phyloP scores from a whole-genome alignment of 129 eudicot genomes.

The Centella asiatica region DNA sequence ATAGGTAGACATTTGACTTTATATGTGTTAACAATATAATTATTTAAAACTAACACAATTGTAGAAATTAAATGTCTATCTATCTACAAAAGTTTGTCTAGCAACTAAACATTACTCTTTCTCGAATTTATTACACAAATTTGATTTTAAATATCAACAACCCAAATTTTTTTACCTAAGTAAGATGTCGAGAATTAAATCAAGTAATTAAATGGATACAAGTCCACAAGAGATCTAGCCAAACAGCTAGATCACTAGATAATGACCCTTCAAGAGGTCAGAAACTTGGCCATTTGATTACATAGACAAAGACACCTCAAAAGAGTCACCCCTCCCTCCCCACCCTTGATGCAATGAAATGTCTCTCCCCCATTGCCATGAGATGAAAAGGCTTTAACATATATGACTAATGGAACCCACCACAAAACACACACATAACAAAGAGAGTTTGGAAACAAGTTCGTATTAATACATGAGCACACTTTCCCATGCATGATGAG shows the following conservation, averaged over 20 bases:
- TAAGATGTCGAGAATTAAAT: neutral
- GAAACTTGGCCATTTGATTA: constrained; percentile 8
- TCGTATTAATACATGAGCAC: constrained; percentile 35
- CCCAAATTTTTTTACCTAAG: neutral
- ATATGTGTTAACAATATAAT: no score
- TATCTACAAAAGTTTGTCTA: no score
- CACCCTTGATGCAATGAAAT: neutral
- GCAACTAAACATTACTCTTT: no score
- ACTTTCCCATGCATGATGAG: constrained; percentile 42
- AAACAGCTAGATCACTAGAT: constrained; percentile 8
- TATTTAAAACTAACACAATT: no score
- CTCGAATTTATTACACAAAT: no score
- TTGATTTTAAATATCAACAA: no score
- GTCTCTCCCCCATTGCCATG: constrained; percentile 9
- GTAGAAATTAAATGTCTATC: no score
- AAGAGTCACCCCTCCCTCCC: constrained; percentile 20
- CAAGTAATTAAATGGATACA: neutral
- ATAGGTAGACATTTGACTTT: no score
- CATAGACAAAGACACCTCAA: constrained; percentile 37
- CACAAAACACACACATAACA: neutral
- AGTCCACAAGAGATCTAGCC: neutral
- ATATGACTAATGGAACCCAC: constrained; percentile 14
- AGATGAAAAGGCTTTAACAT: neutral
- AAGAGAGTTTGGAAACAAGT: constrained; percentile 20
- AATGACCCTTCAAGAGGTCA: constrained; percentile 43